Conservation (phyloP, 202 grass and related monocot species). For the Elaeis oleifera region DNA sequence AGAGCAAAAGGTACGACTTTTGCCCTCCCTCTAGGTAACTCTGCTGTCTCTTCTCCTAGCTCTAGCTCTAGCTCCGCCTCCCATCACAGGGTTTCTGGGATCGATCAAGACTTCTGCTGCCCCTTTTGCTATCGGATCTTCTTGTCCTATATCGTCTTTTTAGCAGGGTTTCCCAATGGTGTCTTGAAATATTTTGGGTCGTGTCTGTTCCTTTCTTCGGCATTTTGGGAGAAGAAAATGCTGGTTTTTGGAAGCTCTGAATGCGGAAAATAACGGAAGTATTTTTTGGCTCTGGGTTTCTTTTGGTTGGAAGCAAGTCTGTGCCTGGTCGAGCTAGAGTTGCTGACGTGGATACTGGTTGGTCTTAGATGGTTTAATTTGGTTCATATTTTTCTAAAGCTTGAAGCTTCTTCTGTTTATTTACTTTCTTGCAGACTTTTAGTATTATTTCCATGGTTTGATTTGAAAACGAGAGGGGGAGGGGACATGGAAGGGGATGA, state of each 20-base stretch:
- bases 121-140: not conserved
- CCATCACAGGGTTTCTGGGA: not conserved
- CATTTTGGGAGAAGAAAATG: no score
- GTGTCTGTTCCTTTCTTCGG: not conserved
- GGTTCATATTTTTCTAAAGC: not conserved
- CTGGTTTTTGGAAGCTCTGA: not conserved
- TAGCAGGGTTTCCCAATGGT: no score
- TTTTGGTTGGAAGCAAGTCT: no score
- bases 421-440: not conserved
- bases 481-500: constrained; percentile 79
- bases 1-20: constrained; percentile 6
- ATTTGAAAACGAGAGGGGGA: not conserved
- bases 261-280: not conserved
- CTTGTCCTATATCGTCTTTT: no score
- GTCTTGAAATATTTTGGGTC: not conserved
- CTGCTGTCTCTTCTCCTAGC: not conserved
- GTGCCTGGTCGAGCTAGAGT: no score
- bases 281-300: not conserved
- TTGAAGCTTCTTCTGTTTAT: not conserved
- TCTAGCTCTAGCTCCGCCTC: not conserved
- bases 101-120: not conserved
- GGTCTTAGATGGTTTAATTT: not conserved
- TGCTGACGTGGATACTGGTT: no score
- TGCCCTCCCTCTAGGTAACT: not conserved
- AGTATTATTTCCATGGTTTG: constrained; percentile 14